Evolutionary conservation across 208 protist species (phyloP).

Genomic region (Leishmania braziliensis): DNA sequence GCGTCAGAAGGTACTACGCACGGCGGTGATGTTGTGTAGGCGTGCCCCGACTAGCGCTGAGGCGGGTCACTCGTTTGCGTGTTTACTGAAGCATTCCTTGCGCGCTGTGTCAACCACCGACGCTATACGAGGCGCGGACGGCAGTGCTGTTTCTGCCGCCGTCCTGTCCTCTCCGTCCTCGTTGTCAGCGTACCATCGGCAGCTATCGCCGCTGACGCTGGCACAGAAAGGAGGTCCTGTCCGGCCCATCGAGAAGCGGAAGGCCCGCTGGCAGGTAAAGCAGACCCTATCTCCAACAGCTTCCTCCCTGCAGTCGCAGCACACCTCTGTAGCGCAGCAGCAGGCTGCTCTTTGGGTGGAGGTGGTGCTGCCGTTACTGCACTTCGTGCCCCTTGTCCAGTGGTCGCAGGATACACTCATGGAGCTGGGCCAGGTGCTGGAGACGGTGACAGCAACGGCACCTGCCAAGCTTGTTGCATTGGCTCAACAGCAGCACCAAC

Average conservation of each 20-base stretch:
- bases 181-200: background rate
- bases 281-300: background rate
- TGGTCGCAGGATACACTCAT: slow-evolving; percentile 36
- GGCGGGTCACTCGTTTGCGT: slow-evolving; percentile 32
- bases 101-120: slow-evolving; percentile 22
- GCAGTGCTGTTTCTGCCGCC: background rate
- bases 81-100: slow-evolving; percentile 32
- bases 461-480: slow-evolving; percentile 19
- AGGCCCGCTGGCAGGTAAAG: slow-evolving; percentile 3
- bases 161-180: background rate
- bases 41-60: slow-evolving; percentile 16
- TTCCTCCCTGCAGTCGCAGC: background rate
- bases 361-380: slow-evolving; percentile 41
- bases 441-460: slow-evolving; percentile 12
- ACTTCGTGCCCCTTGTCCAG: slow-evolving; percentile 36
- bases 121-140: slow-evolving; percentile 19
- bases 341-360: slow-evolving; percentile 23
- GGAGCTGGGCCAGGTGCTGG: slow-evolving; percentile 33
- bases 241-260: background rate
- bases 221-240: background rate
- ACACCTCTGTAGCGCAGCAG: slow-evolving; percentile 2
- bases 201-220: background rate
- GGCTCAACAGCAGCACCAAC: slow-evolving; percentile 23
- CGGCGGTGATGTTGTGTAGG: slow-evolving; percentile 24
- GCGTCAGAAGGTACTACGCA: slow-evolving; percentile 29